Percentiles rank a stretch among this genome's conserved stretches.
phyloP scores from a whole-genome alignment of 2,329 filamentous ascomycete species.

The Falciphora oryzae region DNA sequence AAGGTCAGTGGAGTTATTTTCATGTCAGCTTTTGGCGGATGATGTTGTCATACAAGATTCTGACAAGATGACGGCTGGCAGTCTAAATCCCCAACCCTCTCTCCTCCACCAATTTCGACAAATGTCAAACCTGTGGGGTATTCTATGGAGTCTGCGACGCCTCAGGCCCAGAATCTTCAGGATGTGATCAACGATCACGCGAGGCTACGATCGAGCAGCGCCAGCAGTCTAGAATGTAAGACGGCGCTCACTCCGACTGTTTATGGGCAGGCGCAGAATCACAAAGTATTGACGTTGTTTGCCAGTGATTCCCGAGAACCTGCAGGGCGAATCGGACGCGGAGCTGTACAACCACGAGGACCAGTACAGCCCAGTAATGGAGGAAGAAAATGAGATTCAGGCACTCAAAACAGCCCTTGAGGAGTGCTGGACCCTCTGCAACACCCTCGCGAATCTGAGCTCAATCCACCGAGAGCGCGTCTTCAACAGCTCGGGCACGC shows the following conservation, averaged over 20 bases:
- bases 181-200: constrained; percentile 58
- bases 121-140: constrained; percentile 62
- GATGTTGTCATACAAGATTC: not conserved
- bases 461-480: constrained; percentile 76
- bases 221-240: constrained; percentile 74
- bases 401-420: constrained; percentile 71
- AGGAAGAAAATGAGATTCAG: constrained; percentile 51
- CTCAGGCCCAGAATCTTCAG: constrained; percentile 74
- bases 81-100: constrained; percentile 33
- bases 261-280: not conserved
- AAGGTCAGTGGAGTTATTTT: constrained; percentile 25
- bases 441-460: constrained; percentile 79
- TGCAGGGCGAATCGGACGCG: constrained; percentile 44
- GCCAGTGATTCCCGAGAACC: constrained; percentile 44
- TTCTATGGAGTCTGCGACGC: constrained; percentile 66
- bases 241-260: constrained; percentile 10
- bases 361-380: constrained; percentile 35
- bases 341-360: constrained; percentile 50
- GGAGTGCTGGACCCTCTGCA: constrained; percentile 92
- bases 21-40: not conserved
- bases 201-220: constrained; percentile 57
- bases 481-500: constrained; percentile 67
- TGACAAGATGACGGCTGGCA: constrained; percentile 13
- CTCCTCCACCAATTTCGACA: constrained; percentile 70
- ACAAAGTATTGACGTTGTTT: constrained; percentile 21